Conservation (phyloP, 2,329 filamentous ascomycete species). For the Aureobasidium sp. region DNA sequence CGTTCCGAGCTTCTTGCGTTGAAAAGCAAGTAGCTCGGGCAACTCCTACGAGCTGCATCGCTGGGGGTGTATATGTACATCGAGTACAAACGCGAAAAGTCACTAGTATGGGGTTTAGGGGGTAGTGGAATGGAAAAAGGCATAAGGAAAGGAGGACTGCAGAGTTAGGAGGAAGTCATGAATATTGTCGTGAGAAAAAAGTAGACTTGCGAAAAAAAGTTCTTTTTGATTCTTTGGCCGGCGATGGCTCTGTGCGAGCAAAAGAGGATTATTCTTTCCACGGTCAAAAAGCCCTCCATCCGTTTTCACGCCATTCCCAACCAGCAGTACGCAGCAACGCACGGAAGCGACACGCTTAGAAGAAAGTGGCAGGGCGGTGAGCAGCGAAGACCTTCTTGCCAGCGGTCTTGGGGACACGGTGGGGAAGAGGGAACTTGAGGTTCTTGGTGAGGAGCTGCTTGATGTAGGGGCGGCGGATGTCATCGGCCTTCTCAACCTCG, state of each 20-base stretch:
- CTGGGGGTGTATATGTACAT: slow-evolving; percentile 26
- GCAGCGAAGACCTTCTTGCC: slow-evolving; percentile 89
- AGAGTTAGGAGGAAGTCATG: slow-evolving; percentile 9
- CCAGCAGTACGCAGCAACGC: slow-evolving; percentile 8
- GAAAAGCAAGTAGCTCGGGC: slow-evolving; percentile 31
- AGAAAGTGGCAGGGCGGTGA: slow-evolving; percentile 94
- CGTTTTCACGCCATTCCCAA: slow-evolving; percentile 8
- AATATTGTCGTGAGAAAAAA: slow-evolving; percentile 1
- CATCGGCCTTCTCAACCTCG: slow-evolving; percentile 89
- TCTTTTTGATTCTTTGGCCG: slow-evolving; percentile 9
- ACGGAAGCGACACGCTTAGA: slow-evolving; percentile 54
- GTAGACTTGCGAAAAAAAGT: slow-evolving; percentile 7
- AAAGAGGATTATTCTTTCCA: not conserved
- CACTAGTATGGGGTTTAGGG: not conserved
- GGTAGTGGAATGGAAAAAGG: too few relatives aligned
- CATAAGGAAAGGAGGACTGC: not conserved
- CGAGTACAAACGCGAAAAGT: not conserved
- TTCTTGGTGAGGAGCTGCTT: slow-evolving; percentile 93
- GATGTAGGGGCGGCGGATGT: slow-evolving; percentile 98
- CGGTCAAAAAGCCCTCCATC: not conserved
- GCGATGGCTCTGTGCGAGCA: not conserved
- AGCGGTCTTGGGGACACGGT: slow-evolving; percentile 78
- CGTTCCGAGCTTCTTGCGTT: slow-evolving; percentile 35
- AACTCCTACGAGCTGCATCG: slow-evolving; percentile 37
- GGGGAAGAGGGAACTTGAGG: slow-evolving; percentile 97